Base-by-base conservation (phyloP, 139 green algal species). In the Coccomyxa sp. region DNA sequence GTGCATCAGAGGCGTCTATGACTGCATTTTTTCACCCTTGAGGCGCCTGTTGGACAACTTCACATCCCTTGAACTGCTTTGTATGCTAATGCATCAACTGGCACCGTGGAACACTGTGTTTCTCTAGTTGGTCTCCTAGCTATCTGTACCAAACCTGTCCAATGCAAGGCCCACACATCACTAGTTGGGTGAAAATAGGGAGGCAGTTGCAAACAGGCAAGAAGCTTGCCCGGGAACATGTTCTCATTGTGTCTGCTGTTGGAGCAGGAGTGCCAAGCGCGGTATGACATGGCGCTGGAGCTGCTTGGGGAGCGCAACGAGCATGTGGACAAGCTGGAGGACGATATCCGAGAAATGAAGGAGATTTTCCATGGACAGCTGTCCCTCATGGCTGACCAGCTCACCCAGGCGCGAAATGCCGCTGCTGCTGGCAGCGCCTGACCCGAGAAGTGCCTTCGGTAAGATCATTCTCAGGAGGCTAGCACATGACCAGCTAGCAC, bases 331-430 rank as follows among this genome's bases (percentile, higher is more conserved):
- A 83, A 94, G 84, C 81, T 96, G 45, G 89, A 96, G 87, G 90
- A 92, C 13, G 93, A 96, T 83, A 91, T 96, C 18, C 25, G 27
- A 13, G 93, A 96, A 57, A 96, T 96, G 93, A 92, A 93, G 77
- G 30, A 45, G 57, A 96, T 96, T 79, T 96, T 96, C 79, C 91
- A 93, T 81, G 58, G 87, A 76, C 93, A 96, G 87, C 74, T 96
- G 38, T 80, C 80, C 14, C 60, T 80, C 23, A 79, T 88, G 76
- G 85, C 85, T 7, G 85, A 90, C 75, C 87, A 90, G 85, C 83
- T 90, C 23, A 11, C 71, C 63, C 1, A 28, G 4, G 63, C 63
- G 38, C 38, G 7, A 51, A 51, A 51, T 51, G 38, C 38, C 38
- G 38, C 38, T 51, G 38, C 38, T 51, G 38, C 38, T 51, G 38